Conservation (phyloP, 78 protist species). For the Bigelowiella natans region DNA sequence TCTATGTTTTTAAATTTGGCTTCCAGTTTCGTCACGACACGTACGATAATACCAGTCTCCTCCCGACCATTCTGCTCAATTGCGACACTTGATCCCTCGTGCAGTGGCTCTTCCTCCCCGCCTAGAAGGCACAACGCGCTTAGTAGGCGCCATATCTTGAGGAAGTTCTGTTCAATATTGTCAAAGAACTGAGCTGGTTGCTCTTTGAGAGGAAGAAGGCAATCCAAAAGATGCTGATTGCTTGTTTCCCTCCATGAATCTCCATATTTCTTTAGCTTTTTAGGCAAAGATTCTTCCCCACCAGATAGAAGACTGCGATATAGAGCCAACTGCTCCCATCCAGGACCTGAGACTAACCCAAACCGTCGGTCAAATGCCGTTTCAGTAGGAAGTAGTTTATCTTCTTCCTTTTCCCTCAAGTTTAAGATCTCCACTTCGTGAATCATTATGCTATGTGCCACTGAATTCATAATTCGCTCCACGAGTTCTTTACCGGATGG, state of each 20-base stretch:
- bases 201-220: not conserved
- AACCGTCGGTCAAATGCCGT: not conserved
- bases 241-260: not conserved
- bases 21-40: not conserved
- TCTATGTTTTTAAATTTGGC: not conserved
- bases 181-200: too few species aligned
- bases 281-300: not conserved
- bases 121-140: not conserved
- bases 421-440: too few species aligned
- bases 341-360: not conserved
- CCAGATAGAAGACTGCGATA: not conserved
- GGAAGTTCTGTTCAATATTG: not conserved
- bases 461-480: too few species aligned
- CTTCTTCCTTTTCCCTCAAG: too few species aligned
- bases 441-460: too few species aligned
- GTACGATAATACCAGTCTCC: not conserved
- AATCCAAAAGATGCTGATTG: not conserved
- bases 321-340: not conserved
- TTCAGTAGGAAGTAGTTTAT: not conserved
- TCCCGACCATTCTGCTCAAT: not conserved
- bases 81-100: not conserved
- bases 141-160: not conserved
- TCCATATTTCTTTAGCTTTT: not conserved
- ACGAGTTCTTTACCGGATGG: too few species aligned
- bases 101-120: not conserved